These are phyloP conservation scores for Penicillium turbatum DNA, from an alignment of 495 filamentous ascomycete species.

Conservation along the genomic window DNA sequence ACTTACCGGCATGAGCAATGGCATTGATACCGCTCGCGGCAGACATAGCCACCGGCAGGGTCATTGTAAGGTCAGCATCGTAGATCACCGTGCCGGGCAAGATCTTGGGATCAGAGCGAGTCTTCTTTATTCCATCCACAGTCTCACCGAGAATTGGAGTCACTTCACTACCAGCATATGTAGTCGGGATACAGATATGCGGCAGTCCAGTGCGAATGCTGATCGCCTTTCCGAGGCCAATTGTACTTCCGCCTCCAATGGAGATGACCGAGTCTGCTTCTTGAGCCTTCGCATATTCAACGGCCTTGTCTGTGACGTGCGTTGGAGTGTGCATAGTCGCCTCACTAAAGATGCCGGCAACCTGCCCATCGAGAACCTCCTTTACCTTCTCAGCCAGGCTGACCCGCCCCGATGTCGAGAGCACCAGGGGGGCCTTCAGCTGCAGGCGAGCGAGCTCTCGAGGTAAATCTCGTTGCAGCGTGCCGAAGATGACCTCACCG, in stretches of 20 bases:
- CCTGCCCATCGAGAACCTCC: conserved; percentile 44
- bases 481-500: conserved; percentile 59
- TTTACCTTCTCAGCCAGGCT: conserved; percentile 49
- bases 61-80: conserved; percentile 65
- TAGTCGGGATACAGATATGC: conserved; percentile 65
- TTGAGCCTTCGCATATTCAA: conserved; percentile 46
- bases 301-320: conserved; percentile 56
- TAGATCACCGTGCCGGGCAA: conserved; percentile 64
- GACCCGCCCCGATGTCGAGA: conserved; percentile 56
- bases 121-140: conserved; percentile 58
- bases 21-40: conserved; percentile 66
- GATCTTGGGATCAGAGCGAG: conserved; percentile 60
- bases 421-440: conserved; percentile 52
- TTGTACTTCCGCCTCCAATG: conserved; percentile 63
- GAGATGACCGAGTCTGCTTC: conserved; percentile 54
- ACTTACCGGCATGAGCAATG: conserved; percentile 60
- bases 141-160: conserved; percentile 67
- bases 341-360: conserved; percentile 56
- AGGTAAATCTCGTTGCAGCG: conserved; percentile 54
- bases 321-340: conserved; percentile 68
- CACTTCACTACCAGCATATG: conserved; percentile 68
- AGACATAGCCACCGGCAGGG: conserved; percentile 54
- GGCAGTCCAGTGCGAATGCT: conserved; percentile 58
- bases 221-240: conserved; percentile 64
- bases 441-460: conserved; percentile 54